Conservation (phyloP, 192 early-diverging fungal species). For the Allomyces macrogynus region DNA sequence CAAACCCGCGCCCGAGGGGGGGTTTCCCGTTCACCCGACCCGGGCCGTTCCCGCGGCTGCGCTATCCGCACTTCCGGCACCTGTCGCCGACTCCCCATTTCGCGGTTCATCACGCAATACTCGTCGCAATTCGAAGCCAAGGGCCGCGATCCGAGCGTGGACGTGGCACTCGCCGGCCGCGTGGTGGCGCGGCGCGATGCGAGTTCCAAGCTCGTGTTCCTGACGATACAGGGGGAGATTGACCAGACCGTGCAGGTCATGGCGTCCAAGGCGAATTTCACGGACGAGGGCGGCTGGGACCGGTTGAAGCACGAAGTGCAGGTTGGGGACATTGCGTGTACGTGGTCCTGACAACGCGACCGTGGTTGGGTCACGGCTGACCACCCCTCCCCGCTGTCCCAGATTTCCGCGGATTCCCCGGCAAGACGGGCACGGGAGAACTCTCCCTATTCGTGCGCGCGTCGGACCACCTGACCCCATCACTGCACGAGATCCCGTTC, state of each 20-base stretch:
- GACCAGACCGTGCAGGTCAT: slow-evolving; percentile 42
- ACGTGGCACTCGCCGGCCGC: slow-evolving; percentile 24
- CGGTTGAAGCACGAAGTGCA: background rate
- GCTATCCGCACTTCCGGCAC: too few species aligned
- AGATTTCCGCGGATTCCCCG: slow-evolving; percentile 33
- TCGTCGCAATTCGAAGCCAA: too few species aligned
- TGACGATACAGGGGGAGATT: slow-evolving; percentile 37
- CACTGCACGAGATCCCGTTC: slow-evolving; percentile 43
- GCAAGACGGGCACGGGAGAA: slow-evolving; percentile 48
- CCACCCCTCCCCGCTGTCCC: slow-evolving; percentile 2
- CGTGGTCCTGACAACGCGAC: too few species aligned
- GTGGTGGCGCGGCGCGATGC: slow-evolving; percentile 45
- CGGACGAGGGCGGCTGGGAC: slow-evolving; percentile 6
- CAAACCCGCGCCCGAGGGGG: too few species aligned
- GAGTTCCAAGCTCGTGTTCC: slow-evolving; percentile 49
- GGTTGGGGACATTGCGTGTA: slow-evolving; percentile 16
- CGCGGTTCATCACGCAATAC: too few species aligned
- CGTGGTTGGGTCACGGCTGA: background rate
- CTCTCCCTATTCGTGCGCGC: slow-evolving; percentile 39
- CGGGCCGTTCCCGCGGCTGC: too few species aligned
- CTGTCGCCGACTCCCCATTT: too few species aligned
- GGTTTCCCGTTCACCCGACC: too few species aligned
- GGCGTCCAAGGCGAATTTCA: slow-evolving; percentile 22
- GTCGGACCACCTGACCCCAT: slow-evolving; percentile 37
- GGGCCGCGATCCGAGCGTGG: too few species aligned